phyloP scores from a whole-genome alignment of 2,329 filamentous ascomycete species.

The Tricladium varicosporioides region DNA sequence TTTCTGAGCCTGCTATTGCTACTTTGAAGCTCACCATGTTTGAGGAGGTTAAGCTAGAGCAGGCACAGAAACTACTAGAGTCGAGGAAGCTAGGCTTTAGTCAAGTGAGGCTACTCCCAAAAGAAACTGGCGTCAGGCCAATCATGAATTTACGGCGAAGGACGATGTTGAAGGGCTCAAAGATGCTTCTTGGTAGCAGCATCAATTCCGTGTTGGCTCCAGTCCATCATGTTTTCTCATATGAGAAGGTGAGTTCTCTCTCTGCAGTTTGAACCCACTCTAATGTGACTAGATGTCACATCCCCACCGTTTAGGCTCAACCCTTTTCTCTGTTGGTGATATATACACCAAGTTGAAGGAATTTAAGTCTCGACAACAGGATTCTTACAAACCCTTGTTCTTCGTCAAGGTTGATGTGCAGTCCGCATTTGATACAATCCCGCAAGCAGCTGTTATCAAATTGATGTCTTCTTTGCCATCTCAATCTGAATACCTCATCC shows the following conservation, averaged over 20 bases:
- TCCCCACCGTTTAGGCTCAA: slow-evolving; percentile 67
- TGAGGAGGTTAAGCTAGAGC: slow-evolving; percentile 64
- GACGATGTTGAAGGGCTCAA: slow-evolving; percentile 51
- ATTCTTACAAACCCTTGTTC: slow-evolving; percentile 54
- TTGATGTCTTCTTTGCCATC: slow-evolving; percentile 60
- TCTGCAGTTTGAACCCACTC: slow-evolving; percentile 1
- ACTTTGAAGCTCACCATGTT: slow-evolving; percentile 72
- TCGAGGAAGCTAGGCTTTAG: slow-evolving; percentile 71
- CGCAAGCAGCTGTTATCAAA: slow-evolving; percentile 69
- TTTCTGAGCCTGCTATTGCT: slow-evolving; percentile 71
- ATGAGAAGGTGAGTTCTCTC: slow-evolving; percentile 62
- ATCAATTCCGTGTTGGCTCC: slow-evolving; percentile 72
- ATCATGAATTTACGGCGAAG: slow-evolving; percentile 83
- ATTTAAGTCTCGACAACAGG: slow-evolving; percentile 58
- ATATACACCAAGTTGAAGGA: slow-evolving; percentile 70
- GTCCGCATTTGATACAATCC: slow-evolving; percentile 93
- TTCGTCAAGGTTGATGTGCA: slow-evolving; percentile 93
- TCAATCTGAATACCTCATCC: slow-evolving; percentile 65
- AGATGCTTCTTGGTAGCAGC: slow-evolving; percentile 55
- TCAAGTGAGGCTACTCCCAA: slow-evolving; percentile 79
- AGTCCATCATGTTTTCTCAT: slow-evolving; percentile 72
- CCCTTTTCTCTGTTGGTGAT: slow-evolving; percentile 78
- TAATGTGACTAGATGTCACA: slow-evolving; percentile 40
- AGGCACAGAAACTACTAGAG: slow-evolving; percentile 56
- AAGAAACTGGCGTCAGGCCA: slow-evolving; percentile 70